Conservation (phyloP, 1,139 yeast genomes). For the Blastobotrys proliferans region DNA sequence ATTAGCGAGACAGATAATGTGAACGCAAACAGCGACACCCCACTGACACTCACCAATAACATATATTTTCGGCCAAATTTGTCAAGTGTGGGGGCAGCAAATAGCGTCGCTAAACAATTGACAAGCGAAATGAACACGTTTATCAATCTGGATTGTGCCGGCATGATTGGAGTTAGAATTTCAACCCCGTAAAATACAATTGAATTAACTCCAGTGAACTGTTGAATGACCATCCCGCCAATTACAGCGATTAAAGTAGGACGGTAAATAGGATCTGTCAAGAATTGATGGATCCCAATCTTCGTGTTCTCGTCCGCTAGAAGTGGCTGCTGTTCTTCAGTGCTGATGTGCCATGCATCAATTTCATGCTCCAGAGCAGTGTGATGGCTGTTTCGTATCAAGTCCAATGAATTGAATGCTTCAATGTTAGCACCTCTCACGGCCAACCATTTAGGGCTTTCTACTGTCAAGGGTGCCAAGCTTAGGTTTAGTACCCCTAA, state of each 20-base stretch:
- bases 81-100: conserved; percentile 71
- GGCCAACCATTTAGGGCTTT: conserved; percentile 80
- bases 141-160: conserved; percentile 61
- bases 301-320: conserved; percentile 19
- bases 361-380: conserved; percentile 29
- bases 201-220: conserved; percentile 87
- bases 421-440: conserved; percentile 34
- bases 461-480: conserved; percentile 49
- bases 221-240: conserved; percentile 80
- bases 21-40: conserved; percentile 67
- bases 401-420: conserved; percentile 37
- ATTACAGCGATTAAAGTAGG: conserved; percentile 65
- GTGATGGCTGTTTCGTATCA: conserved; percentile 2
- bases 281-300: conserved; percentile 39
- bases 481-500: conserved; percentile 51
- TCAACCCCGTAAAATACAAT: conserved; percentile 90
- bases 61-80: conserved; percentile 72
- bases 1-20: conserved; percentile 66
- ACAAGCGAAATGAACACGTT: conserved; percentile 71
- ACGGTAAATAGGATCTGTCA: conserved; percentile 48
- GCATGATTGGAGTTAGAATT: conserved; percentile 64
- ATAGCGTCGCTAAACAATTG: conserved; percentile 67
- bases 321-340: neutral
- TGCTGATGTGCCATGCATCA: conserved; percentile 18
- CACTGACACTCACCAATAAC: conserved; percentile 55